A percentile compares a stretch with the other conserved stretches of the same genome.
These are phyloP conservation scores for Parmales sp. DNA, from an alignment of 108 stramenopile genomes.

Conservation along the genomic window DNA sequence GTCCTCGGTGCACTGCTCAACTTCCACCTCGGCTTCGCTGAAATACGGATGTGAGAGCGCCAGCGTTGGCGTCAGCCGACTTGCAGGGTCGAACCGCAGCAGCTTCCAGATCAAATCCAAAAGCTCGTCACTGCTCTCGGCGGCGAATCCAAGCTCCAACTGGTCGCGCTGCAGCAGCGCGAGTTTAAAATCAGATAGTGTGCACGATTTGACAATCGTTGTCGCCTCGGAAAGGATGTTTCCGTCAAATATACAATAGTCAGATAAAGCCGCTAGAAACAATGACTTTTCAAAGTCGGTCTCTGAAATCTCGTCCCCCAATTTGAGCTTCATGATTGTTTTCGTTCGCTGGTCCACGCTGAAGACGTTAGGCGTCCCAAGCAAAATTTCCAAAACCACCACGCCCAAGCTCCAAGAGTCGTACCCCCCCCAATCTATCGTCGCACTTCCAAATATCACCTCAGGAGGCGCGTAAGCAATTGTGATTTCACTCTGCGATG, in stretches of 20 bases:
- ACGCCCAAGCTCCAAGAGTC: slow-evolving; percentile 79
- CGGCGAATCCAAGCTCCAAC: slow-evolving; percentile 62
- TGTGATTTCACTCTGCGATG: neutral
- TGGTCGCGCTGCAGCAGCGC: slow-evolving; percentile 66
- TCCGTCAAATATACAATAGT: slow-evolving; percentile 68
- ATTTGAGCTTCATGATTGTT: slow-evolving; percentile 58
- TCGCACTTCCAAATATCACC: neutral
- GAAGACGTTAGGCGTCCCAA: slow-evolving; percentile 89
- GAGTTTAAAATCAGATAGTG: slow-evolving; percentile 63
- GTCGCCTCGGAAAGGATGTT: slow-evolving; percentile 46
- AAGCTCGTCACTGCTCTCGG: slow-evolving; percentile 35
- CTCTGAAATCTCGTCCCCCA: slow-evolving; percentile 16
- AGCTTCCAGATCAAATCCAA: slow-evolving; percentile 68
- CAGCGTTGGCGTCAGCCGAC: slow-evolving; percentile 50
- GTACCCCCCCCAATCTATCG: slow-evolving; percentile 48
- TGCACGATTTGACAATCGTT: slow-evolving; percentile 44
- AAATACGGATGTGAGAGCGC: slow-evolving; percentile 70
- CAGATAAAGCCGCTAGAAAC: slow-evolving; percentile 51
- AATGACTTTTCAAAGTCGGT: neutral
- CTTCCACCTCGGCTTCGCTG: neutral
- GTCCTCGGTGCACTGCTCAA: no score
- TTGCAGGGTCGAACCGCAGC: slow-evolving; percentile 55
- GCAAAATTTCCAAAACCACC: slow-evolving; percentile 66
- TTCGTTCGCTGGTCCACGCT: slow-evolving; percentile 81
- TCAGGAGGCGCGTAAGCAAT: neutral